Conservation (phyloP, 352 stramenopile genomes). For the Phytophthora pinifolia region DNA sequence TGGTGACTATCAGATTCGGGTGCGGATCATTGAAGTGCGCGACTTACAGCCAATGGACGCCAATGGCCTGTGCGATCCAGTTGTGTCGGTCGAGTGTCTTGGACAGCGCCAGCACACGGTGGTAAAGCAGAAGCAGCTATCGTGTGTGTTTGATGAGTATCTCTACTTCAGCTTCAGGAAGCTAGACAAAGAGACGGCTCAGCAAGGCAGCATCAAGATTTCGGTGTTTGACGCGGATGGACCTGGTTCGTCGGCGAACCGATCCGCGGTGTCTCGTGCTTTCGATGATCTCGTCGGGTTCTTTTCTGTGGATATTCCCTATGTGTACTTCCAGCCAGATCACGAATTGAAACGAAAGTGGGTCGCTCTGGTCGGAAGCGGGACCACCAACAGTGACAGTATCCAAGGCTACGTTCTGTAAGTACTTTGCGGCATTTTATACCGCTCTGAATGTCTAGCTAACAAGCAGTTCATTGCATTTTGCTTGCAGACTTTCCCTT, state of each 20-base stretch:
- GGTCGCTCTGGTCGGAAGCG: constrained; percentile 84
- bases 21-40: constrained; percentile 90
- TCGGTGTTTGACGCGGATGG: constrained; percentile 84
- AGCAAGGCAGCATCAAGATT: constrained; percentile 78
- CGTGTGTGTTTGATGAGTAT: constrained; percentile 90
- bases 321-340: constrained; percentile 82
- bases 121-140: constrained; percentile 84
- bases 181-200: constrained; percentile 70
- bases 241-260: constrained; percentile 27
- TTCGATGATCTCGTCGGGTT: constrained; percentile 86
- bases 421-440: constrained; percentile 14
- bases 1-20: constrained; percentile 85
- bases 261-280: constrained; percentile 30
- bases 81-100: constrained; percentile 85
- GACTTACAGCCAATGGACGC: constrained; percentile 87
- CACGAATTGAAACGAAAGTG: constrained; percentile 90
- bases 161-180: constrained; percentile 89
- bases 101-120: constrained; percentile 77
- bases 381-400: constrained; percentile 74
- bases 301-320: constrained; percentile 83
- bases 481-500: constrained; percentile 65
- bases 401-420: constrained; percentile 91
- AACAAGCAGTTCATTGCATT: constrained; percentile 8
- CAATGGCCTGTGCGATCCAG: constrained; percentile 87
- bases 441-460: not conserved